phyloP scores from a whole-genome alignment of 768 basidiomycete genomes.

The Leccinellum albellum region DNA sequence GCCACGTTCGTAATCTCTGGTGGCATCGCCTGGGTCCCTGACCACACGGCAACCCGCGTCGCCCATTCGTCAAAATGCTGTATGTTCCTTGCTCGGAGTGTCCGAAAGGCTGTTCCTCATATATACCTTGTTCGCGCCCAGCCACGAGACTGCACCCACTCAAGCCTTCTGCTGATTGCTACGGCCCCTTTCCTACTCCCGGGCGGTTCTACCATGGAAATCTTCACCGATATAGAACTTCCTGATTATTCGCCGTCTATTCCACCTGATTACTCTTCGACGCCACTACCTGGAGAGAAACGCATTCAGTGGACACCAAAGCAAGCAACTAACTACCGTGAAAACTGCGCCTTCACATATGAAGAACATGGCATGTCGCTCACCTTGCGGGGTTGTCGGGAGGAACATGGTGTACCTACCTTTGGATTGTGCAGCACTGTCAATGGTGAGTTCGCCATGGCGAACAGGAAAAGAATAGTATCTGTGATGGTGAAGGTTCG shows the following conservation, averaged over 20 bases:
- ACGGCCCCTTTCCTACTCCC: background rate
- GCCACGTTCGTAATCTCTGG: slow-evolving; percentile 6
- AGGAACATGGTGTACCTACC: slow-evolving; percentile 27
- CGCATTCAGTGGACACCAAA: slow-evolving; percentile 47
- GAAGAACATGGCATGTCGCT: slow-evolving; percentile 30
- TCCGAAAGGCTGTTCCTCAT: slow-evolving; percentile 15
- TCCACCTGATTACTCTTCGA: slow-evolving; percentile 57
- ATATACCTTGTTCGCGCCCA: slow-evolving; percentile 14
- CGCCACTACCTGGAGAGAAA: slow-evolving; percentile 49
- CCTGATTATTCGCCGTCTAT: slow-evolving; percentile 54
- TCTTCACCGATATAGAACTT: slow-evolving; percentile 20
- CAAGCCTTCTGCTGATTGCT: background rate
- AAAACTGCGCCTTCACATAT: slow-evolving; percentile 28
- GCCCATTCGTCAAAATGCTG: slow-evolving; percentile 6
- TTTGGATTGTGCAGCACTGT: slow-evolving; percentile 31
- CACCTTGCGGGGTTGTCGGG: slow-evolving; percentile 29
- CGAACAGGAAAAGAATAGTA: slow-evolving; percentile 22
- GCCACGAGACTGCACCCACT: background rate
- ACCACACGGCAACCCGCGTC: slow-evolving; percentile 6
- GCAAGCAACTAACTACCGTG: slow-evolving; percentile 5
- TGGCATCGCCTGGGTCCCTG: slow-evolving; percentile 18
- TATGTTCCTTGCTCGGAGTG: background rate
- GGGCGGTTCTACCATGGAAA: slow-evolving; percentile 12
- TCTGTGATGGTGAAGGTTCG: slow-evolving; percentile 30
- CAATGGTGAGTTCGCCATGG: slow-evolving; percentile 27